A percentile compares a stretch with the other conserved stretches of the same genome.
Conservation (phyloP, 139 green algal genomes). For the Tetradesmus obliquus region DNA sequence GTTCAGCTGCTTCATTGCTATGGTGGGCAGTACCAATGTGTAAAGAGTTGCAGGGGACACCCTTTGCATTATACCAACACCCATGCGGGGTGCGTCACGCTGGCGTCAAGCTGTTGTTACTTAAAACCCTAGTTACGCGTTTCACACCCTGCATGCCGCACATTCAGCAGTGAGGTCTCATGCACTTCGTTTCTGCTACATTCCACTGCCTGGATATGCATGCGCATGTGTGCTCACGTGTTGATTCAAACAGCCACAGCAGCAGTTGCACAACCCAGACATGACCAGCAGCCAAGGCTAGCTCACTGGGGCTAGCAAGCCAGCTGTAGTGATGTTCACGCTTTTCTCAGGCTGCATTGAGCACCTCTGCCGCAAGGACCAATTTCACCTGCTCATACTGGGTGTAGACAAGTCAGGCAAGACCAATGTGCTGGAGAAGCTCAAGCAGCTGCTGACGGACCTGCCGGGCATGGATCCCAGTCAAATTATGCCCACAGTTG, state of each 20-base stretch:
- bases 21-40: no score
- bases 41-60: no score
- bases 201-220: no score
- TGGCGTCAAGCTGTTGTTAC: no score
- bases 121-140: background rate
- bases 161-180: no score
- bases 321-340: conserved; percentile 80
- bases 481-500: conserved; percentile 95
- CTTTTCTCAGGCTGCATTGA: conserved; percentile 87
- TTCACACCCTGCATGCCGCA: no score
- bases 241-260: background rate
- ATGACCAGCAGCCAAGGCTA: background rate
- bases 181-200: no score
- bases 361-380: conserved; percentile 87
- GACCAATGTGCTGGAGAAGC: conserved; percentile 90
- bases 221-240: background rate
- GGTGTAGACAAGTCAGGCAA: conserved; percentile 94
- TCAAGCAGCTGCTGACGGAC: conserved; percentile 89
- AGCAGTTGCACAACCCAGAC: background rate
- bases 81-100: no score
- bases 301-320: background rate
- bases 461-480: conserved; percentile 79
- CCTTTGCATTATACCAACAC: no score
- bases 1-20: no score
- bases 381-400: conserved; percentile 93